A percentile compares a stretch with the other conserved stretches of the same genome.
phyloP scores from a whole-genome alignment of 2,329 filamentous ascomycete genomes.

The Fusarium sp. region DNA sequence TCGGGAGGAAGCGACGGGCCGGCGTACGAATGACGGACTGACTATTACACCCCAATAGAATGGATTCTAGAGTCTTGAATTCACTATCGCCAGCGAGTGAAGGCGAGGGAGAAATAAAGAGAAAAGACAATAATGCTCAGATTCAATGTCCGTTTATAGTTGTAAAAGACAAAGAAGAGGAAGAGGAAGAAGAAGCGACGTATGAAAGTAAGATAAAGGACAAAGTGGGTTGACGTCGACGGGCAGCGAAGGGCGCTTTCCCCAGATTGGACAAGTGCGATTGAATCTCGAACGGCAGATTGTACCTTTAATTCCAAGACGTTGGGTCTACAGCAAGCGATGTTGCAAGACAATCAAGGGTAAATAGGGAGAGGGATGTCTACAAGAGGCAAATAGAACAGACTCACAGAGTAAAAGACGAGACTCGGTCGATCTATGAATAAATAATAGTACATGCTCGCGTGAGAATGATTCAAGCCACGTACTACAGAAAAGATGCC shows the following conservation, averaged over 20 bases:
- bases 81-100: conserved; percentile 28
- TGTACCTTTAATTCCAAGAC: conserved; percentile 25
- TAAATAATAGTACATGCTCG: conserved; percentile 16
- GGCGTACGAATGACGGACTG: neutral
- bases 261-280: conserved; percentile 11
- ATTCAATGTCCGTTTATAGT: conserved; percentile 1
- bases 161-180: conserved; percentile 10
- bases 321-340: neutral
- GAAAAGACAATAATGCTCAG: neutral
- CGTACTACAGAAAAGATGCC: conserved; percentile 36
- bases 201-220: conserved; percentile 34
- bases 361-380: neutral
- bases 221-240: conserved; percentile 40
- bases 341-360: neutral
- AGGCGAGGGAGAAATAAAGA: conserved; percentile 7
- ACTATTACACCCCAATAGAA: too few relatives aligned
- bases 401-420: too few relatives aligned
- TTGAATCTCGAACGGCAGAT: conserved; percentile 21
- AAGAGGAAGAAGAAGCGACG: conserved; percentile 42
- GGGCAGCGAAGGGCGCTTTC: conserved; percentile 33
- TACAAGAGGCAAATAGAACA: neutral
- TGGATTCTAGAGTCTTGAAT: too few relatives aligned
- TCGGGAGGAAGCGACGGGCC: conserved; percentile 5
- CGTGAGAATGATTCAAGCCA: conserved; percentile 7
- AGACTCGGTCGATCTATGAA: neutral